phyloP scores from a whole-genome alignment of 306 rosid genomes.

The Ormosia semicastrata region DNA sequence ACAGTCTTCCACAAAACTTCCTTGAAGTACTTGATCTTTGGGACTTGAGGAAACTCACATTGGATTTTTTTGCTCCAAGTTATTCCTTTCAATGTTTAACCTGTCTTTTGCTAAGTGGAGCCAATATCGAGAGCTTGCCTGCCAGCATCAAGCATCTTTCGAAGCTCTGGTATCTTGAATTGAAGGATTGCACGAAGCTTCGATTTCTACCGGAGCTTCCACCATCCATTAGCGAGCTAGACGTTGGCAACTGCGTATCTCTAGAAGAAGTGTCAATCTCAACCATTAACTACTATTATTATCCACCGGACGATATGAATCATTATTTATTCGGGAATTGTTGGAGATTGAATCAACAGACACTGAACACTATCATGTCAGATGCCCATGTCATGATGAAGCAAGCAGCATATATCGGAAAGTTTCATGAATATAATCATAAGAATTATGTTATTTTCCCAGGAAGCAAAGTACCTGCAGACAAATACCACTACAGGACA shows the following conservation, averaged over 20 bases:
- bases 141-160: background rate
- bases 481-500: too few relatives aligned
- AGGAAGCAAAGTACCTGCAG: too few relatives aligned
- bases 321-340: background rate
- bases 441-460: too few relatives aligned
- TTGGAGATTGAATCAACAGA: background rate
- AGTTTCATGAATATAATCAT: too few relatives aligned
- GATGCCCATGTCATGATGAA: background rate
- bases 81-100: background rate
- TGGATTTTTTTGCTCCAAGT: too few relatives aligned
- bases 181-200: too few relatives aligned
- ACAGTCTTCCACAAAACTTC: background rate
- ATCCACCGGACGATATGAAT: too few relatives aligned
- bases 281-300: too few relatives aligned
- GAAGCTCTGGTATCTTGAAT: background rate
- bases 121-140: background rate
- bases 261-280: too few relatives aligned
- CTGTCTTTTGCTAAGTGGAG: fast-evolving
- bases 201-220: too few relatives aligned
- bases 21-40: background rate
- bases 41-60: background rate
- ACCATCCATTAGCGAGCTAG: too few relatives aligned
- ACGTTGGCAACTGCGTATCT: too few relatives aligned
- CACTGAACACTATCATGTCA: background rate
- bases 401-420: background rate